Evolutionary conservation across 495 filamentous ascomycete species (phyloP).

Genomic region (Terfezia claveryi): DNA sequence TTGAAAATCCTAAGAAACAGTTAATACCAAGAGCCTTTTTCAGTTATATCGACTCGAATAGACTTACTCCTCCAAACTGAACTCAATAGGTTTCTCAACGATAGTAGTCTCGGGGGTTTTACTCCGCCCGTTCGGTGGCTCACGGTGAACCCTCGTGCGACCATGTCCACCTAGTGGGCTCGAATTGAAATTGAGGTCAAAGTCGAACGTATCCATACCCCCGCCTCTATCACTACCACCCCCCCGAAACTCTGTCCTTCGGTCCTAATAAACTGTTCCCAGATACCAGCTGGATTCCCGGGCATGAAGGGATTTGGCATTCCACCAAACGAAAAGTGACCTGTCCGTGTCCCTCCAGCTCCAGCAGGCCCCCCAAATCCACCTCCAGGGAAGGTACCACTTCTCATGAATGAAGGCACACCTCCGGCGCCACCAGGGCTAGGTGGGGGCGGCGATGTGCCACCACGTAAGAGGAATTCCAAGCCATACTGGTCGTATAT

Average conservation of each 20-base stretch:
- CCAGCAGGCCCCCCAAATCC: slow-evolving; percentile 9
- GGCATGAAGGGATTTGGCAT: slow-evolving; percentile 45
- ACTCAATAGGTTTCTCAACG: slow-evolving; percentile 58
- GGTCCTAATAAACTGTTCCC: slow-evolving; percentile 52
- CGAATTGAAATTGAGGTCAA: slow-evolving; percentile 21
- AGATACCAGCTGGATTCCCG: slow-evolving; percentile 63
- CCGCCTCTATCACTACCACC: slow-evolving; percentile 28
- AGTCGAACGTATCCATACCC: slow-evolving; percentile 28
- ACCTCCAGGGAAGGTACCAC: slow-evolving; percentile 18
- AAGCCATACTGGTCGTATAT: slow-evolving; percentile 88
- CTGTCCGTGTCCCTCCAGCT: slow-evolving; percentile 31
- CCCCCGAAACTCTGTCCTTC: slow-evolving; percentile 17
- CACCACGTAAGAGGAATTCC: slow-evolving; percentile 75
- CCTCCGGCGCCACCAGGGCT: slow-evolving; percentile 27
- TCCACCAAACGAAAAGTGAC: slow-evolving; percentile 42
- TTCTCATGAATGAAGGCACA: slow-evolving; percentile 12
- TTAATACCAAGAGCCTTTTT: not conserved
- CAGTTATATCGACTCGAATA: not conserved
- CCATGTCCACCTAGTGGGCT: slow-evolving; percentile 21
- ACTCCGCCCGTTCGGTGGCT: slow-evolving; percentile 19
- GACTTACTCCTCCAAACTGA: slow-evolving; percentile 55
- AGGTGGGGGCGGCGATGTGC: slow-evolving; percentile 43
- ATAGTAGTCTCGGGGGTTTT: slow-evolving; percentile 70
- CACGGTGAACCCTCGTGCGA: slow-evolving; percentile 15
- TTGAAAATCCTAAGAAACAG: slow-evolving; percentile 31